Percentiles rank a stretch among this genome's conserved stretches.
Evolutionary conservation across 2,329 filamentous ascomycete genomes (phyloP).

Genomic region (Neurospora crassa): DNA sequence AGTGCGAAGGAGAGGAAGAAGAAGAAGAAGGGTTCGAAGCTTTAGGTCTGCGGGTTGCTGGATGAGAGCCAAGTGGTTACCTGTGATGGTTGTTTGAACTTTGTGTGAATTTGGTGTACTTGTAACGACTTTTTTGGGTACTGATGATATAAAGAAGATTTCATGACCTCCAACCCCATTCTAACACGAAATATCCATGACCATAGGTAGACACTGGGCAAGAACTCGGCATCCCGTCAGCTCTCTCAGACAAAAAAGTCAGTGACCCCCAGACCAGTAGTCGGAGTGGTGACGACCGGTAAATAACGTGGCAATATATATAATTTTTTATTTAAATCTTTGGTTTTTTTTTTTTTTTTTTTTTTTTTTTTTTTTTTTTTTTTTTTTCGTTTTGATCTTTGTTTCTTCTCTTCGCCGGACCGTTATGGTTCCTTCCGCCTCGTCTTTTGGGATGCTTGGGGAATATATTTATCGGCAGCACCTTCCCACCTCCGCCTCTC

Average conservation of each 20-base stretch:
- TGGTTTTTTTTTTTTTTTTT: no score
- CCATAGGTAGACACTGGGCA: not conserved
- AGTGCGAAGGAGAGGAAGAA: constrained; percentile 36
- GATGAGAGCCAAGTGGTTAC: not conserved
- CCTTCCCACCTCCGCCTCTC: not conserved
- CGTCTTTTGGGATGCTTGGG: no score
- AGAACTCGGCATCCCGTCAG: not conserved
- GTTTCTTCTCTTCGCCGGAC: not conserved
- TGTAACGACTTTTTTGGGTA: not conserved
- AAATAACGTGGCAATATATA: not conserved
- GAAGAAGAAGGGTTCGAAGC: constrained; percentile 2
- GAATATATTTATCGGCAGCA: not conserved
- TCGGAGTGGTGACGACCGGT: not conserved
- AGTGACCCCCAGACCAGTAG: not conserved
- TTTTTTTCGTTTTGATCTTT: not conserved
- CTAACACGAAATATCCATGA: not conserved
- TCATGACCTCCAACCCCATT: not conserved
- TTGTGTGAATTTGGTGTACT: not conserved
- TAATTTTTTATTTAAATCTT: no score
- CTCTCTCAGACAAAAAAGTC: not conserved
- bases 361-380: no score
- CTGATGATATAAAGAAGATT: not conserved
- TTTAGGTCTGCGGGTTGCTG: constrained; percentile 1
- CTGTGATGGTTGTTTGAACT: not conserved
- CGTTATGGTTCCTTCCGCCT: not conserved